Evolutionary conservation across 345 rosid species (phyloP).

Genomic region (Bruguiera parviflora): DNA sequence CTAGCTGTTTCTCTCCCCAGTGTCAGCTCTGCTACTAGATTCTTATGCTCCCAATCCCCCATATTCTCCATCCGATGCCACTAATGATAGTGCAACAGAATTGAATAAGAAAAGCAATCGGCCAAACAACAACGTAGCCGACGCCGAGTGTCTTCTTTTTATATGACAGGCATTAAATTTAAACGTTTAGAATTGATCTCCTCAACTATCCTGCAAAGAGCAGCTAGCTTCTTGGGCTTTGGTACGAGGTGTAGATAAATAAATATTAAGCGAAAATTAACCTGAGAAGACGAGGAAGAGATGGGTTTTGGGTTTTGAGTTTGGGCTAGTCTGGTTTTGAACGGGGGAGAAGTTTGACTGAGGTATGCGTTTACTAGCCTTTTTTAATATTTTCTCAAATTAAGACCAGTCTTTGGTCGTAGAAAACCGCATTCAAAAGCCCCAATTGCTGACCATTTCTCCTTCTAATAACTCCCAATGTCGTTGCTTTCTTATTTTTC

Average conservation of each 20-base stretch:
- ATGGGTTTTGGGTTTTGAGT: background rate
- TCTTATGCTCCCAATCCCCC: conserved; percentile 57
- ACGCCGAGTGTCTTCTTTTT: too few relatives aligned
- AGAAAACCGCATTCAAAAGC: conserved; percentile 3
- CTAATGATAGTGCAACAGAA: too few relatives aligned
- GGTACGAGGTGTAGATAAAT: background rate
- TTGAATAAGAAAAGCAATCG: too few relatives aligned
- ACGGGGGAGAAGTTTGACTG: conserved; percentile 8
- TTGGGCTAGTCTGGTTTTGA: background rate
- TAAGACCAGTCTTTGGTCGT: conserved; percentile 24
- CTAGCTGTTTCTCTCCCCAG: conserved; percentile 60
- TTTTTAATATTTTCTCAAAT: background rate
- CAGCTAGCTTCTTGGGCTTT: background rate
- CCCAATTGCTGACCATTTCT: conserved; percentile 24
- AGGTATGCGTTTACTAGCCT: background rate
- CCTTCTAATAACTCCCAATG: background rate
- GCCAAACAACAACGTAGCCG: too few relatives aligned
- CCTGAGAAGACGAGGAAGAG: background rate
- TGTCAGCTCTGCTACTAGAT: conserved; percentile 43
- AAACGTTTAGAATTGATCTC: too few relatives aligned
- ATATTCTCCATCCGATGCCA: conserved; percentile 25
- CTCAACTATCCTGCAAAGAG: too few relatives aligned
- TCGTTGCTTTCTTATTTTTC: too few relatives aligned
- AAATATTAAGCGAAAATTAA: background rate
- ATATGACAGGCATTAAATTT: too few relatives aligned